phyloP scores from a whole-genome alignment of 2,329 filamentous ascomycete genomes.

The Trichothecium sympodiale region DNA sequence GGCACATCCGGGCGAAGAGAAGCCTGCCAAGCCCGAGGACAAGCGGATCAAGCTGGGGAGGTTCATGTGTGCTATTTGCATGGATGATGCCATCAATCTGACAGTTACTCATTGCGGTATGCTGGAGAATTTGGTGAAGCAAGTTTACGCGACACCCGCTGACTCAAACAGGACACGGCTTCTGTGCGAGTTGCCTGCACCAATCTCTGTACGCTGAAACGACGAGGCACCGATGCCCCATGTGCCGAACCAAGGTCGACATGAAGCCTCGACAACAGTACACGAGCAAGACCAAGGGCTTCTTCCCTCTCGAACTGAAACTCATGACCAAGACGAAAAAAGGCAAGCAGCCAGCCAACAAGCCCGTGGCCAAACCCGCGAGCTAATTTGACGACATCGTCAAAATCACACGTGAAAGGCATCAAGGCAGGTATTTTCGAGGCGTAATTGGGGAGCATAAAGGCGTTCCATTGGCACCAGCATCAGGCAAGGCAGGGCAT shows the following conservation, averaged over 20 bases:
- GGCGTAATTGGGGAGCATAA: too few relatives aligned
- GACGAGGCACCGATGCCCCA: slow-evolving; percentile 48
- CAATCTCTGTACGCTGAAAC: slow-evolving; percentile 45
- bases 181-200: slow-evolving; percentile 52
- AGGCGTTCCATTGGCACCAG: too few relatives aligned
- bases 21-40: slow-evolving; percentile 19
- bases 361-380: too few relatives aligned
- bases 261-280: slow-evolving; percentile 29
- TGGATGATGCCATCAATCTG: slow-evolving; percentile 47
- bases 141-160: slow-evolving; percentile 7
- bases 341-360: slow-evolving; percentile 31
- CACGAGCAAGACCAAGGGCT: slow-evolving; percentile 36
- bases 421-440: too few relatives aligned
- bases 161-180: slow-evolving; percentile 43
- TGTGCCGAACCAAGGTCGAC: slow-evolving; percentile 51
- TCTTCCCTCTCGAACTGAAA: slow-evolving; percentile 51
- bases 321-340: slow-evolving; percentile 45
- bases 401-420: too few relatives aligned
- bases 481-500: too few relatives aligned
- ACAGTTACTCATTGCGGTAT: slow-evolving; percentile 58
- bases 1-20: slow-evolving; percentile 16
- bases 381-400: too few relatives aligned
- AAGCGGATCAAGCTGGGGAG: slow-evolving; percentile 39
- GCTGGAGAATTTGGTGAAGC: slow-evolving; percentile 10
- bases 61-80: slow-evolving; percentile 58